Base-by-base conservation (phyloP, 2,329 filamentous ascomycete genomes). In the Alternaria tenuissima region DNA sequence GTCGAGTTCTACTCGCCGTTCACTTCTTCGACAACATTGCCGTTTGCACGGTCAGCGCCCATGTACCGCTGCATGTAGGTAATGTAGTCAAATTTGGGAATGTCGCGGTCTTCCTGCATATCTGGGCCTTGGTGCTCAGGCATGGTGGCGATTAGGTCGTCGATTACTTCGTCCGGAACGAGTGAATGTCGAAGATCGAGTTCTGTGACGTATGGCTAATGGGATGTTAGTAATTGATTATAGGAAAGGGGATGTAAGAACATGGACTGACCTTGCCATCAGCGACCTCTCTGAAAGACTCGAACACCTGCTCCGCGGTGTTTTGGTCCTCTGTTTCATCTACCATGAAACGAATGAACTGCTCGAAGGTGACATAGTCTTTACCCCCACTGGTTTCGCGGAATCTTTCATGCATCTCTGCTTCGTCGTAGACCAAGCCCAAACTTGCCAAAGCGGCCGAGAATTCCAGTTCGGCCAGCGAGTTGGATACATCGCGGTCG, bases 271-370 rank as follows among this genome's bases (percentile, higher is more conserved):
- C 85, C 82, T 99, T 99, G 67, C 95, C 95, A 81, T 99, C 95
- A 18, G 95, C 95, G 46, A 99, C 95, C 80, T 99, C 95, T 59
- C 90, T 89, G 87, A 99, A 99, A 65, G 91, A 96, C 81, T 99
- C 94, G 83, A 95, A 98, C 5, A 99, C 95, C 79, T 99, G 95
- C 80, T 98, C 95, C 12, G 95, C 95, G 4, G 94, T 97, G 78
- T 99, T 97, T 81, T 99, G 95, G 76, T 99, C 95, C 80, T 99
- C 95, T 12, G 95, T 99, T 51, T 97, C 95, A 70, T 96, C 93
- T 48, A 99, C 95, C 95, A 99, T 99, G 85, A 99, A 99, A 39
- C 92, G 89, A 77, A 99, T 99, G 76, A 99, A 99, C 80, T 98
- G 94, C 82, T 99, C 95, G 76, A 99, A 99, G 5, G 92, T 95